These are phyloP conservation scores for Volvox carteri DNA, from an alignment of 163 green algal genomes.

Conservation along the genomic window DNA sequence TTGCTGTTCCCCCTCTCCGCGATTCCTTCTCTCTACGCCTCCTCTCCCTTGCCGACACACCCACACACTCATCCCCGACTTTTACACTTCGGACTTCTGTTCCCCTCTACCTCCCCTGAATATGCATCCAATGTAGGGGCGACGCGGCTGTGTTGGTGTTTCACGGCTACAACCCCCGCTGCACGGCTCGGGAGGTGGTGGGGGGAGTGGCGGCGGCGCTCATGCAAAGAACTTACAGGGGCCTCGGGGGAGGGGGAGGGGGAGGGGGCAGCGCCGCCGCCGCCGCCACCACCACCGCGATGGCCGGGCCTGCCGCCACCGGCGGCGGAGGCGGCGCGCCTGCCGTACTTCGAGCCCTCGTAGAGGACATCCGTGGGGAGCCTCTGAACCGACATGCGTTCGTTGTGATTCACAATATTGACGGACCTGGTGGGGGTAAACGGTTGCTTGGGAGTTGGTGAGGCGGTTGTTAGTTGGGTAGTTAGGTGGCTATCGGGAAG, in stretches of 20 bases:
- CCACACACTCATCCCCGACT: too few species aligned
- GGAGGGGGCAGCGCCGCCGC: neutral
- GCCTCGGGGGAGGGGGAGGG: neutral
- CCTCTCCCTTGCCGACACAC: too few species aligned
- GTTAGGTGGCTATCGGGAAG: too few species aligned
- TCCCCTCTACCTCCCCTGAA: neutral
- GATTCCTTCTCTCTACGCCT: too few species aligned
- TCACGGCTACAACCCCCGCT: conserved; percentile 75
- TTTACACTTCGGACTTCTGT: neutral
- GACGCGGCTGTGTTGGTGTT: conserved; percentile 83
- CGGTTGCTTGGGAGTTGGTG: neutral
- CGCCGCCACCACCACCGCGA: neutral
- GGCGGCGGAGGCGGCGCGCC: neutral
- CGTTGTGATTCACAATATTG: conserved; percentile 93
- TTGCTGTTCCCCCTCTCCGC: too few species aligned
- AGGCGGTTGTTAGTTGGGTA: too few species aligned
- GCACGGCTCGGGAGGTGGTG: conserved; percentile 76
- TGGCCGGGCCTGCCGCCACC: neutral
- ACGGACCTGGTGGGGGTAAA: conserved; percentile 76
- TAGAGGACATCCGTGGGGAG: conserved; percentile 59
- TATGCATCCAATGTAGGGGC: conserved; percentile 29
- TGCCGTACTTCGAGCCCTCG: conserved; percentile 53
- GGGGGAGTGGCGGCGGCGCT: conserved; percentile 54
- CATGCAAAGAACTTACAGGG: conserved; percentile 26
- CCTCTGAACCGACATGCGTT: conserved; percentile 73